Base-by-base conservation (phyloP, 495 filamentous ascomycete species). In the Annulohypoxylon bovei region DNA sequence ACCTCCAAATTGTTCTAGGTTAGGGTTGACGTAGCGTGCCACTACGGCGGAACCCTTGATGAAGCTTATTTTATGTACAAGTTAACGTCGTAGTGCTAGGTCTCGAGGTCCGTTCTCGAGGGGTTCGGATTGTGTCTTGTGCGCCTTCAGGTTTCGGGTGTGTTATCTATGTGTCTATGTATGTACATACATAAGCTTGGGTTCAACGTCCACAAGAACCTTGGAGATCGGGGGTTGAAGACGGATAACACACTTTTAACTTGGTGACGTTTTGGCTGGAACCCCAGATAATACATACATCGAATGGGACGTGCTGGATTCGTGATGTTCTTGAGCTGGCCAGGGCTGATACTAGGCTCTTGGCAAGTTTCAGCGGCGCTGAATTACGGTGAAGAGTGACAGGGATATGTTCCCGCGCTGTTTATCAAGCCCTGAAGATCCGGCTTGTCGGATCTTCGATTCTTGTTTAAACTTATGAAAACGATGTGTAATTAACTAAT, bases 301-400 rank as follows among this genome's bases (percentile, higher is more conserved):
- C 30, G 32, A 37, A 58, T 44, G 37, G 66, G 58, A 62, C 40
- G 62, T 44, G 56, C 35, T 57, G 18, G 58, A 68, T 63, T 61
- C 27, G 47, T 28, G 32, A 63, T 65, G 44, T 57, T 62, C 60
- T 63, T 16, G 59, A 55, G 35, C 53, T 40, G 46, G 55, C 56
- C 6, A 54, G 39, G 67, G 56, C 49, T 46, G 61, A 49, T 56
- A 46, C 40, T 50, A 12, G 37, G 57, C 54, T 58, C 67, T 68
- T 73, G 65, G 66, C 70, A 61, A 57, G 70, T 75, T 75, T 75
- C 67, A 64, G 71, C 56, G 63, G 46, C 23, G 28, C 14, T 28
- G 46, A 25, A 28, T n/a, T 50, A 50, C 23, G 46, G 32, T 33
- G 32, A 57, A 37, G 20, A 46, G 47, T 33, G 27, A 40, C 66